Evolutionary conservation across 768 basidiomycete species (phyloP), one percentile per base, ranked within the genome.

Genomic region (Melanogaster broomeanus): DNA sequence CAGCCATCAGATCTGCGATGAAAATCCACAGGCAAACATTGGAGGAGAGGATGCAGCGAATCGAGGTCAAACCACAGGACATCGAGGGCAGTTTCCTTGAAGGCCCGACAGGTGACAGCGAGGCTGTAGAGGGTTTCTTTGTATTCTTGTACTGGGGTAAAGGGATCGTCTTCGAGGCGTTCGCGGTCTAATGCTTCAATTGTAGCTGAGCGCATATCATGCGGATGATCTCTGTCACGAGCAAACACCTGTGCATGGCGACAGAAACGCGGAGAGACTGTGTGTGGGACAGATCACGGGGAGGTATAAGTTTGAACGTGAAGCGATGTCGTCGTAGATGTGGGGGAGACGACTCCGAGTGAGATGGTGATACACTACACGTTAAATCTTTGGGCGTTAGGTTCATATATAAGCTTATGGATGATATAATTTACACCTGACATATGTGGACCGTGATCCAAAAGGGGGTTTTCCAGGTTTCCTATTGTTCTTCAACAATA

Each of bases 21-120:
- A n/a, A 39, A 25, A 28, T 30, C 40, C 10, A 24, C 22, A 7
- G 48, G 39, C n/a, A 49, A 30, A 24, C 40, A 49, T 10, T 28
- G 13, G 12, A 49, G 40, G 16, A 49, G 38, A 24, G 48, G 48
- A 16, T 48, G 18, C 8, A 49, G 30, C 10, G 38, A 41, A 21
- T 49, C 39, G 19, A 49, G 31, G 15, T 46, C 49, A 15, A 4
- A 16, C 48, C 53, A 54, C 13, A 54, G 42, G 6, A 34, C 19
- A 6, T 44, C 48, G 19, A 44, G 38, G 19, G 53, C 53, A 27
- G 53, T 33, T 15, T 49, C 48, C 18, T 24, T 49, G 37, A 54
- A 31, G 11, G 27, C 2, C 13, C 37, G 37, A 42, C 53, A 54
- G 12, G 53, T 54, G 15, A 39, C 12, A 6, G 53, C 53, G 16